Conservation (phyloP, 2,329 filamentous ascomycete species). For the Calonectria naviculata region DNA sequence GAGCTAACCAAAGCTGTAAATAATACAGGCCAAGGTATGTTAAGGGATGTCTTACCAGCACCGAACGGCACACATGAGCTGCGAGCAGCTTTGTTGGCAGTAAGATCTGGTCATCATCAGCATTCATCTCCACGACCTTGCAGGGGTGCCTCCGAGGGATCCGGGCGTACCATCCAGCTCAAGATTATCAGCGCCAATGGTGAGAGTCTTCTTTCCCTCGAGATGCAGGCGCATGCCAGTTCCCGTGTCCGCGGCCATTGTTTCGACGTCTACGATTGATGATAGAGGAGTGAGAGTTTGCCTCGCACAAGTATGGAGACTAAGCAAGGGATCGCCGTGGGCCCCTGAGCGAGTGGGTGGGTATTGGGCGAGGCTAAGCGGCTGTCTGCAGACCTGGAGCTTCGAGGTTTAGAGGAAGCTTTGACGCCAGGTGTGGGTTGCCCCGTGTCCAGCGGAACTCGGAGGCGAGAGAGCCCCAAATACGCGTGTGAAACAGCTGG, state of each 20-base stretch:
- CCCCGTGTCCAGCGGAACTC: background rate
- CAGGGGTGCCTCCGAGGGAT: slow-evolving; percentile 20
- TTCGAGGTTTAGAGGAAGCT: background rate
- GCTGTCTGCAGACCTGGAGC: background rate
- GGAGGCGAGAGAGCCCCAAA: background rate
- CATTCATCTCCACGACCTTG: background rate
- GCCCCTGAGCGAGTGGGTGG: background rate
- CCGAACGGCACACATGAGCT: slow-evolving; percentile 35
- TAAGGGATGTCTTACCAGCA: slow-evolving; percentile 25
- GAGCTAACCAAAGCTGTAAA: background rate
- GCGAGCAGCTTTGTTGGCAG: slow-evolving; percentile 31
- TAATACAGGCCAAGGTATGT: background rate
- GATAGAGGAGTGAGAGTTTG: background rate
- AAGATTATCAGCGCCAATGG: slow-evolving; percentile 44
- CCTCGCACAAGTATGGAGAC: background rate
- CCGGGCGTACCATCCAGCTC: slow-evolving; percentile 51
- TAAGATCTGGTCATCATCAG: slow-evolving; percentile 35
- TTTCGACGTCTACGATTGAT: slow-evolving; percentile 21
- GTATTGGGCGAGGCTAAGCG: background rate
- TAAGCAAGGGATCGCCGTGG: background rate
- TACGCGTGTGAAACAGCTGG: background rate
- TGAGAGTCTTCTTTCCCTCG: slow-evolving; percentile 45
- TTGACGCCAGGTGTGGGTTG: background rate
- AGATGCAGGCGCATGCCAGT: slow-evolving; percentile 44
- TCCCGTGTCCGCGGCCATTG: slow-evolving; percentile 37